Percentiles rank a stretch among this genome's conserved stretches.
Conservation (phyloP, 169 alveolate species). For the Prorocentrum cordatum region DNA sequence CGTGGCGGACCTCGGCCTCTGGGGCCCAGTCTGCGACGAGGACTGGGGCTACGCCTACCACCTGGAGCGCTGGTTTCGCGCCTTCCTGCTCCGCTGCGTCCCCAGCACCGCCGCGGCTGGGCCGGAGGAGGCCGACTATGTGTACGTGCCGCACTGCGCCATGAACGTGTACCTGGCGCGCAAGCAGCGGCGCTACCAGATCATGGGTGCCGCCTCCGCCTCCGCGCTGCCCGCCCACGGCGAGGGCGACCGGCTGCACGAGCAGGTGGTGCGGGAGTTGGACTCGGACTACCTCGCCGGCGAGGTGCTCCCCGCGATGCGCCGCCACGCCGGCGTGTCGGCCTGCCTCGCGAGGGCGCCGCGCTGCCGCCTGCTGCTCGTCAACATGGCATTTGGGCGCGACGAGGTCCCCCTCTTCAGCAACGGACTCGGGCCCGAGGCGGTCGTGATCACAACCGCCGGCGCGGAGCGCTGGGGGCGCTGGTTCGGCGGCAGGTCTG, state of each 20-base stretch:
- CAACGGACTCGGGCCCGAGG: not conserved
- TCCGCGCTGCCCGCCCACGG: not conserved
- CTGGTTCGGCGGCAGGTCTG: too few species aligned
- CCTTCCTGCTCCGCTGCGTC: not conserved
- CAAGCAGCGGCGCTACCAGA: not conserved
- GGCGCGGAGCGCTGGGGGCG: not conserved
- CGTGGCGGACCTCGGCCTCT: too few species aligned
- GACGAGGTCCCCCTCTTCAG: not conserved
- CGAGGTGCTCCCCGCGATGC: not conserved
- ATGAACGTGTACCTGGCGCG: not conserved
- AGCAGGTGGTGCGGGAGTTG: not conserved
- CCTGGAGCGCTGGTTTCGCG: not conserved
- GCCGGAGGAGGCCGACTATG: not conserved
- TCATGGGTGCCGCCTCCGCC: not conserved
- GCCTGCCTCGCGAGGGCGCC: not conserved
- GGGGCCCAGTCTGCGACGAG: too few species aligned
- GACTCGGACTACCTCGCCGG: not conserved
- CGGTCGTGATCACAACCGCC: not conserved
- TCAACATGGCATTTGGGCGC: not conserved
- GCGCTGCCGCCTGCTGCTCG: not conserved
- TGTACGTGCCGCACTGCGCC: not conserved
- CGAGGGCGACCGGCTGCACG: not conserved
- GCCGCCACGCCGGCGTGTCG: not conserved
- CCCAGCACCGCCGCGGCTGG: not conserved
- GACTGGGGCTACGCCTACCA: constrained; percentile 22